Conservation (phyloP, 352 stramenopile genomes). For the Globisporangium emineosum region DNA sequence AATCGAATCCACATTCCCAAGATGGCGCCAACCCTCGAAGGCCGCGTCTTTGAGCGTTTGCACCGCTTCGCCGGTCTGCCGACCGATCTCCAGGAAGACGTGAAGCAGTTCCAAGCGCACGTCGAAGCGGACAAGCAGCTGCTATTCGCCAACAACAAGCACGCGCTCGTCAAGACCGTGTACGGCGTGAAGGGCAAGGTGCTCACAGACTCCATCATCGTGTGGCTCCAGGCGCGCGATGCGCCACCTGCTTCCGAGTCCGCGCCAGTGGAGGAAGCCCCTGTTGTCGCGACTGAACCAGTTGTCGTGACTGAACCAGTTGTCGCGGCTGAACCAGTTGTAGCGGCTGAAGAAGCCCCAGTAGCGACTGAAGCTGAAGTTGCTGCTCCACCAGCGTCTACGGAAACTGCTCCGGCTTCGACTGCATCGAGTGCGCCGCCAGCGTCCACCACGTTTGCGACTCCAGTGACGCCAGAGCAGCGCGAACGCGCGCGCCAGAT, state of each 20-base stretch:
- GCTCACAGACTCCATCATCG: slow-evolving; percentile 1
- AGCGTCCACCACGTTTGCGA: background rate
- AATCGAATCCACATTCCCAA: background rate
- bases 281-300: background rate
- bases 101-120: background rate
- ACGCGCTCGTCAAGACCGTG: slow-evolving; percentile 14
- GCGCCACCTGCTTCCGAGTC: background rate
- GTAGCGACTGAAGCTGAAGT: background rate
- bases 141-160: slow-evolving; percentile 5
- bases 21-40: slow-evolving; percentile 8
- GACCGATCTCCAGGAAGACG: slow-evolving; percentile 9
- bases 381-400: background rate
- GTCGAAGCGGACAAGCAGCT: slow-evolving; percentile 3
- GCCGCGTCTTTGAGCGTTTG: slow-evolving; percentile 12
- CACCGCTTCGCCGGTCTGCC: slow-evolving; percentile 9
- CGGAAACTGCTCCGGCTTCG: background rate
- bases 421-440: background rate
- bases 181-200: slow-evolving; percentile 15
- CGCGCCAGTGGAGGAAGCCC: background rate
- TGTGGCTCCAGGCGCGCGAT: slow-evolving; percentile 30
- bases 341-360: background rate
- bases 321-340: background rate
- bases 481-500: slow-evolving; percentile 2
- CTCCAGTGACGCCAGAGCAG: background rate
- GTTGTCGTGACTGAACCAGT: background rate